phyloP scores from a whole-genome alignment of 768 basidiomycete species.

The Pleurotus salmoneostramineus region DNA sequence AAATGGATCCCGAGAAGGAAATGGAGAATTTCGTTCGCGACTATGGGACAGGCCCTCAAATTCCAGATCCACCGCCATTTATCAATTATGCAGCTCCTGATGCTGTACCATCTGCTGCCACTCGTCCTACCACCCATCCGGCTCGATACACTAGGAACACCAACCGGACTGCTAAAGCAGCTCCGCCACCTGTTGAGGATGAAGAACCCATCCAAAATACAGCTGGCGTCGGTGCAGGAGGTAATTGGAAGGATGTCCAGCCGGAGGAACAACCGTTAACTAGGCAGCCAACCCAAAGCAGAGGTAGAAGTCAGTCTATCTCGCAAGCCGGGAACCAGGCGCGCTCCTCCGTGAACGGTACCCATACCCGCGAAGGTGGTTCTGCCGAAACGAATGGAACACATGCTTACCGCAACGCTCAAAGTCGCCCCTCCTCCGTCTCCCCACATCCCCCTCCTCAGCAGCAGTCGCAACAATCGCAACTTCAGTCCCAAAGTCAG shows the following conservation, averaged over 20 bases:
- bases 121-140: constrained; percentile 45
- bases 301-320: constrained; percentile 7
- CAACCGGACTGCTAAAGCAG: background rate
- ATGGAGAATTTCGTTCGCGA: constrained; percentile 86
- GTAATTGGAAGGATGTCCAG: constrained; percentile 31
- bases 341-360: constrained; percentile 20
- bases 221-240: constrained; percentile 71
- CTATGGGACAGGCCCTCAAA: constrained; percentile 83
- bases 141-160: constrained; percentile 41
- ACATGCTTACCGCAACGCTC: constrained; percentile 12
- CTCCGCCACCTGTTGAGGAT: background rate
- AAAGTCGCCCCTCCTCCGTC: background rate
- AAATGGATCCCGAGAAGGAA: constrained; percentile 83
- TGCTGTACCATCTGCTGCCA: constrained; percentile 56
- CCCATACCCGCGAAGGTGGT: background rate
- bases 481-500: background rate
- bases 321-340: background rate
- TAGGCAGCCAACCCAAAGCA: constrained; percentile 29
- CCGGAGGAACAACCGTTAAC: constrained; percentile 22
- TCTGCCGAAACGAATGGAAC: constrained; percentile 22
- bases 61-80: constrained; percentile 75
- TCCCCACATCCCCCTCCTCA: background rate
- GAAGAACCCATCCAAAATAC: constrained; percentile 47
- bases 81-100: constrained; percentile 37
- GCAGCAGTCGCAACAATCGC: background rate